Evolutionary conservation across 208 protist genomes (phyloP).

Genomic region (Trypanosoma conorhini): DNA sequence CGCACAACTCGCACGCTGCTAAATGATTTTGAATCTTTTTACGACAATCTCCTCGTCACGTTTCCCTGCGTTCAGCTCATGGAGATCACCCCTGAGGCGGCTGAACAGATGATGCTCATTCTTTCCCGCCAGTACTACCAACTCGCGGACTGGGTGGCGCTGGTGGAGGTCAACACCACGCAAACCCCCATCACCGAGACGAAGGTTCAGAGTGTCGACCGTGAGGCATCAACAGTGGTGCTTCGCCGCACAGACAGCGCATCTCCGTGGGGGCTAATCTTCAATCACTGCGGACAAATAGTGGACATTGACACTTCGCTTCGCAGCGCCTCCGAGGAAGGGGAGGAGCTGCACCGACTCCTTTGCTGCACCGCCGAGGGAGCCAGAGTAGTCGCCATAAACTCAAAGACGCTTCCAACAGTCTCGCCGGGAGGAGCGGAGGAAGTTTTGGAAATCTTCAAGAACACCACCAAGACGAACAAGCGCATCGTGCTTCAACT

Average conservation of each 20-base stretch:
- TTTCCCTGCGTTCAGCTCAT: conserved; percentile 47
- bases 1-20: conserved; percentile 53
- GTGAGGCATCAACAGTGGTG: conserved; percentile 35
- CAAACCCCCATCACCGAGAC: conserved; percentile 42
- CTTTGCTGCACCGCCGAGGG: conserved; percentile 40
- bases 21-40: conserved; percentile 54
- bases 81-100: conserved; percentile 17
- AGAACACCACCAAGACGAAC: conserved; percentile 18
- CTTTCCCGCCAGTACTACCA: conserved; percentile 66
- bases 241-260: conserved; percentile 39
- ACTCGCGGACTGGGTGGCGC: conserved; percentile 58
- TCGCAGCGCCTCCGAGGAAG: conserved; percentile 39
- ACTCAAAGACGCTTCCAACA: conserved; percentile 31
- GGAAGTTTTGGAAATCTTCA: conserved; percentile 22
- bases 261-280: conserved; percentile 65
- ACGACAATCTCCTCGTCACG: conserved; percentile 52
- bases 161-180: conserved; percentile 38
- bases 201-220: conserved; percentile 34
- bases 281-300: conserved; percentile 60
- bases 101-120: conserved; percentile 34
- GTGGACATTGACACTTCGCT: conserved; percentile 67
- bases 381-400: conserved; percentile 44
- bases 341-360: conserved; percentile 50
- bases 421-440: not conserved
- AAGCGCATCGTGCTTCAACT: conserved; percentile 47